Evolutionary conservation across 1,284 basidiomycete genomes (phyloP).

Genomic region (Ustilago loliicola): DNA sequence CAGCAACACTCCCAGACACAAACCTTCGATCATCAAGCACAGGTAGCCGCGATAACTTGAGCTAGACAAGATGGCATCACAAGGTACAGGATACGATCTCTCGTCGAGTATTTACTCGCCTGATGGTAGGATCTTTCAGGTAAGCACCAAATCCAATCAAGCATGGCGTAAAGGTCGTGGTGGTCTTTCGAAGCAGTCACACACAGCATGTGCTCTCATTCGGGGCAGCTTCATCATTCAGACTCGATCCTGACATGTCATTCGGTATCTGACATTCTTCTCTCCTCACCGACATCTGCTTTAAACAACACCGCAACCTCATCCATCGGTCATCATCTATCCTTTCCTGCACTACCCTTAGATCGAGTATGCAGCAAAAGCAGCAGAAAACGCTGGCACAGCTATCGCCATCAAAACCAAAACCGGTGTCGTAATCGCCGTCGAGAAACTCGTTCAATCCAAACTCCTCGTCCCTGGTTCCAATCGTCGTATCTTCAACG

Average conservation of each 20-base stretch:
- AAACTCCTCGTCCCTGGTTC: constrained; percentile 94
- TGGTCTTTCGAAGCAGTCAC: not conserved
- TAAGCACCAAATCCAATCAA: constrained; percentile 22
- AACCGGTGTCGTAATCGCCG: constrained; percentile 89
- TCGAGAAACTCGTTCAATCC: constrained; percentile 97
- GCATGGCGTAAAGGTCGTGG: not conserved
- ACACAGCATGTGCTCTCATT: not conserved
- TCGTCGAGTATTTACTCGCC: constrained; percentile 98
- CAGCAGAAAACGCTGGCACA: constrained; percentile 95
- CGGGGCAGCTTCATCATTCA: not conserved
- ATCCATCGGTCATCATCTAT: not conserved
- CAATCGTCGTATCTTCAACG: constrained; percentile 91
- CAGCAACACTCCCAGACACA: not conserved
- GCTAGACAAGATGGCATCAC: constrained; percentile 82
- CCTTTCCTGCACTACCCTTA: constrained; percentile 6
- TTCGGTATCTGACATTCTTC: not conserved
- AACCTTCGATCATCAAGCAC: not conserved
- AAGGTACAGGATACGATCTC: constrained; percentile 98
- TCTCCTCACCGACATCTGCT: not conserved
- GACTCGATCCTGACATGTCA: not conserved
- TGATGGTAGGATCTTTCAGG: constrained; percentile 95
- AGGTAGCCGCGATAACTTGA: not conserved
- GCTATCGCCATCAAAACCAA: constrained; percentile 84
- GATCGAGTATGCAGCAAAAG: constrained; percentile 99
- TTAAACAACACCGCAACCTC: too few species aligned